Evolutionary conservation across 768 basidiomycete genomes (phyloP), one percentile per base, ranked within the genome.

Genomic region (Rhizopogon salebrosus): DNA sequence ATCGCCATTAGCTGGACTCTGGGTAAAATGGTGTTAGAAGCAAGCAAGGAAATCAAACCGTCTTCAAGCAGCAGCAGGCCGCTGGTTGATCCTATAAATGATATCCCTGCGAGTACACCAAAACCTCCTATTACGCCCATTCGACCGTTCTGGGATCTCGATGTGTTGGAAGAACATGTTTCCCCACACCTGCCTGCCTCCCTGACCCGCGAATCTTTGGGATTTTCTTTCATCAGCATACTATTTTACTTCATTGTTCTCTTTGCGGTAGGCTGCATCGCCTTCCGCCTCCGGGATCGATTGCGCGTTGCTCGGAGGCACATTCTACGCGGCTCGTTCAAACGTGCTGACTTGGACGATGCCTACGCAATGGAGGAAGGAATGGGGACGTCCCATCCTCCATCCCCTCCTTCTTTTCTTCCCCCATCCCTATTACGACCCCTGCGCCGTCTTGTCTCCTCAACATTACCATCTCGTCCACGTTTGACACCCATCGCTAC

Each of bases 21-120:
- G 31, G 97, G 97, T 24, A 98, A 98, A 69, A 98, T 98, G 95
- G 95, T 98, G 0, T 79, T 98, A 24, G 95, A 98, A 70, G 97
- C 97, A 24, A 93, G 91, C 72, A 90, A 89, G 57, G 89, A 90
- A 65, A 81, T 93, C 6, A 80, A 81, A 3, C 65, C 77, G 6
- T 70, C 76, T 39, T 66, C 69, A 11, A 75, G 75, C 50, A 61
- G 71, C 3, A 69, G 72, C 24, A 76, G 71, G 48, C 89, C 87
- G 5, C 64, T 91, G n/a, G 77, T 77, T 24, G 90, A 92, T 60
- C 88, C 89, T 8, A 74, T 89, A 51, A 84, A 88, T 49, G 80
- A 84, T 57, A 75, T 83, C 41, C 78, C 83, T 22, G 70, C 80
- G 51, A 69, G 75, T 38, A 70, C 71, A 41, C 79, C 78, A 18